Percentiles rank a stretch among this genome's conserved stretches.
These are phyloP conservation scores for Beverwykella pulmonaria DNA, from an alignment of 495 filamentous ascomycete genomes.

Conservation along the genomic window DNA sequence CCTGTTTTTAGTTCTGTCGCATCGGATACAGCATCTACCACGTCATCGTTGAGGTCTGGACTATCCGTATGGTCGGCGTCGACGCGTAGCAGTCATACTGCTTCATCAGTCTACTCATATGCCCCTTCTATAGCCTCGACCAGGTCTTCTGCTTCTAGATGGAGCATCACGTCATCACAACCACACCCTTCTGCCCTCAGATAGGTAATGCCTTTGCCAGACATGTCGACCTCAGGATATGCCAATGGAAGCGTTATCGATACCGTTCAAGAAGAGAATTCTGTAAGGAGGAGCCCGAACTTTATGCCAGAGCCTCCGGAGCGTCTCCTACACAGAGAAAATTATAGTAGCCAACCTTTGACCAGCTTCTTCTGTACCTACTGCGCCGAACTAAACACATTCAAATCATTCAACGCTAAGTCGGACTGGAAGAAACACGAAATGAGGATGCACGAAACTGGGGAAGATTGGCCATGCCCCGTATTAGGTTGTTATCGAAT, in stretches of 20 bases:
- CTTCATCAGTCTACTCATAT: too few relatives aligned
- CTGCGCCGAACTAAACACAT: conserved; percentile 21
- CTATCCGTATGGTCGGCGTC: conserved; percentile 20
- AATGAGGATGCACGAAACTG: conserved; percentile 35
- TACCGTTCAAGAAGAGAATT: too few relatives aligned
- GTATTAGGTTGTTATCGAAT: conserved; percentile 27
- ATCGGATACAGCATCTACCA: conserved; percentile 11
- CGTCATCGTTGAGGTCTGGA: conserved; percentile 20
- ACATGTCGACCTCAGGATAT: too few relatives aligned
- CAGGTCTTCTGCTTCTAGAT: too few relatives aligned
- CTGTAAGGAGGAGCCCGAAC: too few relatives aligned
- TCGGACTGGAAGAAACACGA: conserved; percentile 38
- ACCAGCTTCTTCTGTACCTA: conserved; percentile 36
- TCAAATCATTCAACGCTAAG: conserved; percentile 33
- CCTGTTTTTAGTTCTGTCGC: too few relatives aligned
- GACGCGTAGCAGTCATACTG: conserved; percentile 24
- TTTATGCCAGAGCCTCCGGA: too few relatives aligned
- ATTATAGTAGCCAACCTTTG: conserved; percentile 13
- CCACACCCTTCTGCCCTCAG: too few relatives aligned
- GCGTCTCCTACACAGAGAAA: conserved; percentile 3
- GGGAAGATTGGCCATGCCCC: conserved; percentile 29
- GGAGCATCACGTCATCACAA: too few relatives aligned
- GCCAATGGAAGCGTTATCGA: too few relatives aligned
- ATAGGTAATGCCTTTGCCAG: too few relatives aligned
- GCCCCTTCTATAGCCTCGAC: conserved; percentile 28